These are phyloP conservation scores for Diutina mesorugosa DNA, from an alignment of 1,139 yeast genomes.

Conservation along the genomic window DNA sequence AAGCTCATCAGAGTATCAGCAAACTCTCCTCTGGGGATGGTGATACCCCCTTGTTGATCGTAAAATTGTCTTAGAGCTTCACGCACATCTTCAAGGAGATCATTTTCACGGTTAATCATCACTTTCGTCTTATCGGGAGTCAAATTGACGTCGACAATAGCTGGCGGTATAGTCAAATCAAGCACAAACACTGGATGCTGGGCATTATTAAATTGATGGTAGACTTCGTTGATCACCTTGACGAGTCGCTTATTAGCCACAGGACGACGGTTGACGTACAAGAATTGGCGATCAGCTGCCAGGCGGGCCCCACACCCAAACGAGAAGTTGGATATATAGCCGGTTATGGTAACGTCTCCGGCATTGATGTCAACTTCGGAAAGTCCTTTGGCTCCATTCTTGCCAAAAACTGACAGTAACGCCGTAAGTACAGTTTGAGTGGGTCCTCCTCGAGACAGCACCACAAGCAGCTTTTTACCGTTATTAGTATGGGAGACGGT, in stretches of 20 bases:
- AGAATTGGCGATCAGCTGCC: constrained; percentile 59
- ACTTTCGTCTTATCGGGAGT: constrained; percentile 82
- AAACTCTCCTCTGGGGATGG: not conserved
- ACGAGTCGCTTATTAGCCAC: constrained; percentile 41
- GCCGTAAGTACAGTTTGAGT: constrained; percentile 29
- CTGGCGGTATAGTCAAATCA: constrained; percentile 40
- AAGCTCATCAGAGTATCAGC: not conserved
- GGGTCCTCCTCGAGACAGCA: constrained; percentile 36
- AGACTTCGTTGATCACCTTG: constrained; percentile 60
- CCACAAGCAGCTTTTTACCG: constrained; percentile 36
- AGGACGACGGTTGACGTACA: constrained; percentile 70
- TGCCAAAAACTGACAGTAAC: constrained; percentile 58
- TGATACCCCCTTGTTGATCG: constrained; percentile 9
- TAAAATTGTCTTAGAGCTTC: constrained; percentile 27
- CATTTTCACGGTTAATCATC: constrained; percentile 52
- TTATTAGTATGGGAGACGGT: constrained; percentile 38
- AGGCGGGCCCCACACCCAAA: constrained; percentile 53
- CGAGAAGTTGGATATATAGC: constrained; percentile 62
- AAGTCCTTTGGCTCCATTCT: constrained; percentile 47
- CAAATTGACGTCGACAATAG: constrained; percentile 64
- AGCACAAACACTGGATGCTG: constrained; percentile 68
- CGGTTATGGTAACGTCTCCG: constrained; percentile 17
- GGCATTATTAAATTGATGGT: constrained; percentile 53
- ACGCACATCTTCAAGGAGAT: constrained; percentile 39
- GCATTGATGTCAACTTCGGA: constrained; percentile 27